phyloP scores from a whole-genome alignment of 768 basidiomycete genomes.

The Russula emetica region DNA sequence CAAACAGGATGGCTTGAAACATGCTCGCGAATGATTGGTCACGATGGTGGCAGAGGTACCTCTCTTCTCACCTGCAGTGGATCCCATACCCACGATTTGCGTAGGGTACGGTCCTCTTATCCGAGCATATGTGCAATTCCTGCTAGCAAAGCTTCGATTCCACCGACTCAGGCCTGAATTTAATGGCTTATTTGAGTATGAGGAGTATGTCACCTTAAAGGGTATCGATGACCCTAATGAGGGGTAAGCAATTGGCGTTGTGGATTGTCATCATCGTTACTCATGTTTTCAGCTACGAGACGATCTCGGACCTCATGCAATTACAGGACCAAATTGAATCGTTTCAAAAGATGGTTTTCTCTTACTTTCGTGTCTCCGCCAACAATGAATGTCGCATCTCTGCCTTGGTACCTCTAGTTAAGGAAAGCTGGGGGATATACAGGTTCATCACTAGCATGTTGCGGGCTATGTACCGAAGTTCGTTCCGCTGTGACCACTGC shows the following conservation, averaged over 20 bases:
- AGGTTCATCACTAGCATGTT: conserved; percentile 99
- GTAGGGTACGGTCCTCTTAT: conserved; percentile 90
- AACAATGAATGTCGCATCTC: conserved; percentile 99
- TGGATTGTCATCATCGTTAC: conserved; percentile 6
- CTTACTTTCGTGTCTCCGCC: conserved; percentile 83
- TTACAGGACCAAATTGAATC: conserved; percentile 98
- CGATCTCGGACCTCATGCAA: conserved; percentile 94
- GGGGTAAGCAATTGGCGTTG: conserved; percentile 56
- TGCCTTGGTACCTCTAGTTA: conserved; percentile 91
- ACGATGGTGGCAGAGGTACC: conserved; percentile 72
- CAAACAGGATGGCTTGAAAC: conserved; percentile 99
- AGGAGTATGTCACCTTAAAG: conserved; percentile 95
- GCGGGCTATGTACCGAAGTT: conserved; percentile 92
- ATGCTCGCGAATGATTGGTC: conserved; percentile 82
- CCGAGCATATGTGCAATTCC: conserved; percentile 92
- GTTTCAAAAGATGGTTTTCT: conserved; percentile 96
- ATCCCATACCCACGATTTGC: conserved; percentile 3
- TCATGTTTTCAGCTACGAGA: conserved; percentile 65
- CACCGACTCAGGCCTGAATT: conserved; percentile 95
- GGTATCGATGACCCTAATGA: conserved; percentile 99
- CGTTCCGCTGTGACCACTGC: conserved; percentile 30
- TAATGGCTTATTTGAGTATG: conserved; percentile 98
- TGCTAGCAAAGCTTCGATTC: conserved; percentile 92
- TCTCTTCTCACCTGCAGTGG: background rate
- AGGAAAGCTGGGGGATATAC: conserved; percentile 99